These are phyloP conservation scores for Tephrocybe rancida DNA, from an alignment of 768 basidiomycete species.

Conservation along the genomic window DNA sequence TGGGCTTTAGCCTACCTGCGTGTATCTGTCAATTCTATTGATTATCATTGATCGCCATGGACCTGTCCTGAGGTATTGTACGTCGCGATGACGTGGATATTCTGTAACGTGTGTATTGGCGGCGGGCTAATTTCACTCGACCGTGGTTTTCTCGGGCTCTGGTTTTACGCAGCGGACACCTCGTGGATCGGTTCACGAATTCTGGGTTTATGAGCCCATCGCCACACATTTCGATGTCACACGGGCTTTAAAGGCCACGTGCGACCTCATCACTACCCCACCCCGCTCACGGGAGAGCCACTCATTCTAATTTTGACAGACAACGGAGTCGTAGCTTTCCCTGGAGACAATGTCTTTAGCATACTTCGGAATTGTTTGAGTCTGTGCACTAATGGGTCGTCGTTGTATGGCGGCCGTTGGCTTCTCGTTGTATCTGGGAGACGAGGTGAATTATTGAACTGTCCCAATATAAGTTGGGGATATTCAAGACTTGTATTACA, in stretches of 20 bases:
- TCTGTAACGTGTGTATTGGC: not conserved
- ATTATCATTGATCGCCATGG: not conserved
- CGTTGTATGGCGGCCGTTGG: no score
- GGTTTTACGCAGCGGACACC: not conserved
- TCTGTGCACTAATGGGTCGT: no score
- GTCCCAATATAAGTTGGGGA: no score
- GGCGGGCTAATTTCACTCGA: not conserved
- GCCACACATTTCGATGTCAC: not conserved
- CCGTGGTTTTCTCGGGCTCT: not conserved
- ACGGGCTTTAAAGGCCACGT: not conserved
- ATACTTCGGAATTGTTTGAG: no score
- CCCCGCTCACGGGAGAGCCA: not conserved
- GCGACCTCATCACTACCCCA: conserved; percentile 6
- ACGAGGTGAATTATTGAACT: no score
- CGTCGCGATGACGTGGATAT: not conserved
- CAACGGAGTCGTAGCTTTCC: not conserved
- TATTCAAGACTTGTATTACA: not conserved
- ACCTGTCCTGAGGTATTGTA: conserved; percentile 3
- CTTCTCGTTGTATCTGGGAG: no score
- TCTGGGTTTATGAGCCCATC: not conserved
- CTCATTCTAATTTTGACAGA: not conserved
- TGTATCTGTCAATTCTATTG: not conserved
- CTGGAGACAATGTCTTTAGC: no score
- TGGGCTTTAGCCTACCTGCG: not conserved
- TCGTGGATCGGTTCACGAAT: conserved; percentile 13